phyloP scores from a whole-genome alignment of 2,329 filamentous ascomycete species.

The Cytospora chrysosperma region DNA sequence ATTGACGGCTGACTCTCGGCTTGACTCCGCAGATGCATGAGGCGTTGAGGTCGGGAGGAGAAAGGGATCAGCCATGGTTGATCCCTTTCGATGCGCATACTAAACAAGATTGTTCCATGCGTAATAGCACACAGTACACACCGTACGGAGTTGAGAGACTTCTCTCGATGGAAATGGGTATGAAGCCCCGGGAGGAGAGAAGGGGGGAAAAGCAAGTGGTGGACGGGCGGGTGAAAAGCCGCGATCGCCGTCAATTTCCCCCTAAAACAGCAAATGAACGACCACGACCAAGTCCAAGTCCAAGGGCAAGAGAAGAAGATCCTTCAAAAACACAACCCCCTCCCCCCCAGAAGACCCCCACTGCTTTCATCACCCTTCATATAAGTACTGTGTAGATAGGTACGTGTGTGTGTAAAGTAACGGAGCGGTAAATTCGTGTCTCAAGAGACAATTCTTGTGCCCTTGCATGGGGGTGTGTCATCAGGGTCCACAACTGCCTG shows the following conservation, averaged over 20 bases:
- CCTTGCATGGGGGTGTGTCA: neutral
- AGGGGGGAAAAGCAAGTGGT: neutral
- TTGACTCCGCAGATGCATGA: neutral
- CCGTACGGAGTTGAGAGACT: neutral
- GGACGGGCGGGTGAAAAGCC: neutral
- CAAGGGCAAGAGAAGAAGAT: conserved; percentile 6
- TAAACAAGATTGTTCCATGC: neutral
- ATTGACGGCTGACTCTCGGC: neutral
- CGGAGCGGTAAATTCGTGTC: neutral
- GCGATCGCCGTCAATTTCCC: conserved; percentile 21
- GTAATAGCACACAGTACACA: neutral
- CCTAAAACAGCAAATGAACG: conserved; percentile 17
- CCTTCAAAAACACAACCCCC: conserved; percentile 1
- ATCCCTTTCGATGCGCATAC: neutral
- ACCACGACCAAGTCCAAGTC: conserved; percentile 4
- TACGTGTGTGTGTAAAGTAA: no score
- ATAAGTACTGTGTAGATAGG: neutral
- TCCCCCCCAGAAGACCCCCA: neutral
- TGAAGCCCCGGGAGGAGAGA: neutral
- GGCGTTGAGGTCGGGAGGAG: neutral
- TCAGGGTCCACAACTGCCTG: neutral
- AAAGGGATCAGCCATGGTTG: neutral
- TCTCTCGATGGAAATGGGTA: neutral
- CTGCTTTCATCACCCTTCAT: conserved; percentile 7
- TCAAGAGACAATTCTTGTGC: neutral